A percentile compares a stretch with the other conserved stretches of the same genome.
phyloP scores from a whole-genome alignment of 78 protist species.

The slime mould (Dictyostelium discoideum) region dicty_2.7 NC_007089.4:1059001-1059500 shows the following conservation, averaged over 20 bases:
- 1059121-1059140: background rate
- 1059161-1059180: background rate
- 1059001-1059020: background rate
- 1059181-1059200: background rate
- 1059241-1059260: background rate
- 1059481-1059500: constrained; percentile 70
- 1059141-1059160: background rate
- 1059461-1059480: constrained; percentile 76
- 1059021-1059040: constrained; percentile 18
- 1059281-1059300: background rate
- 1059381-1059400: background rate
- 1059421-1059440: background rate
- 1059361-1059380: background rate
- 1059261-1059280: background rate
- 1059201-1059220: too few species aligned
- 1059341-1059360: background rate
- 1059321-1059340: background rate
- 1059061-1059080: background rate
- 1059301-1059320: too few species aligned
- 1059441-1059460: constrained; percentile 1
- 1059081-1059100: background rate
- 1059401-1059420: background rate
- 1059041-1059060: background rate
- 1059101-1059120: background rate
- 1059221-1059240: too few species aligned